Evolutionary conservation across 1,284 basidiomycete genomes (phyloP), one percentile per base, ranked within the genome.

Genomic region (Cerioporus squamosus): DNA sequence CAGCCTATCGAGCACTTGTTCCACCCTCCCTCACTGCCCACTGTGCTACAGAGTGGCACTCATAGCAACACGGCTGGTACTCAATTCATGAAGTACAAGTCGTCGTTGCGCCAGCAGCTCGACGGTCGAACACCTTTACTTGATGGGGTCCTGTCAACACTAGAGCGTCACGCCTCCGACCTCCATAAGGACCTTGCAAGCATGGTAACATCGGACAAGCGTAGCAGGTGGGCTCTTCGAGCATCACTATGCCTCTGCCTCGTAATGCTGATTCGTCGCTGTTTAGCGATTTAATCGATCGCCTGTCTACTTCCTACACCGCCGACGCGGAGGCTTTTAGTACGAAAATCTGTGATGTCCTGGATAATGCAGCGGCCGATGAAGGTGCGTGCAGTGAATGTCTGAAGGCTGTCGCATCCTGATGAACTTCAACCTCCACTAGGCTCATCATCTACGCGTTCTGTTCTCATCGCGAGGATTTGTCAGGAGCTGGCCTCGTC

Each of bases 171-270:
- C 63, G 83, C 86, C 14, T 68, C 74, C 51, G 73, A 75, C 12
- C 74, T 93, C 42, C 81, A 84, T 57, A 74, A 80, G 33, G 90
- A 92, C 68, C 71, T 91, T 1, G 75, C 74, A 50, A 78, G 83
- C 24, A 77, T 79, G 44, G 70, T 52, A 15, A 53, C 48, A 29
- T 45, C 53, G 14, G 39, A 18, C 15, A 44, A 54, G 4, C 72
- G n/a, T 74, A 75, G 5, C 73, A 72, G 51, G 62, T 61, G 39
- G n/a, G 44, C 47, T 2, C 6, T 24, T n/a, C n/a, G n/a, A n/a
- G n/a, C n/a, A n/a, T n/a, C n/a, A n/a, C n/a, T 36, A 36, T 15
- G 14, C 22, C 2, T 23, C 43, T 5, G 9, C 20, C 20, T 7
- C 15, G 8, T 38, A 18, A 17, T 58, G 24, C 44, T 52, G 18